Percentiles rank a stretch among this genome's conserved stretches.
Conservation (phyloP, 305 asterid species). For the Nicotiana rustica region DNA sequence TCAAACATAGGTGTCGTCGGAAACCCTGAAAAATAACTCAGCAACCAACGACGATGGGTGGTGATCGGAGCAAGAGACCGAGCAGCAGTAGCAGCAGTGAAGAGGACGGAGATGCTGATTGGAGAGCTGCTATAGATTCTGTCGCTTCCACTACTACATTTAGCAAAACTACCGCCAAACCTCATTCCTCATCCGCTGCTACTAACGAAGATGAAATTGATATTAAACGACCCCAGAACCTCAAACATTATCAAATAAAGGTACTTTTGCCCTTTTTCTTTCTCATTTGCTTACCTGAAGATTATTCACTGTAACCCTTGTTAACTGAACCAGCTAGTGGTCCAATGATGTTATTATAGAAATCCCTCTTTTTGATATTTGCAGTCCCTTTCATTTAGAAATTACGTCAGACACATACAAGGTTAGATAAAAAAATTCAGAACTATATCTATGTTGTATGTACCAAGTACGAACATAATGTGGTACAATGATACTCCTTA, state of each 20-base stretch:
- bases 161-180: conserved; percentile 31
- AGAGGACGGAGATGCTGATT: conserved; percentile 86
- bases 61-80: conserved; percentile 33
- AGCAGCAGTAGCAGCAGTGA: conserved; percentile 68
- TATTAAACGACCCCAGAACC: conserved; percentile 50
- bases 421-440: too few relatives aligned
- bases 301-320: background rate
- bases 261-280: conserved; percentile 39
- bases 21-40: background rate
- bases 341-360: background rate
- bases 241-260: conserved; percentile 82
- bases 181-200: conserved; percentile 31
- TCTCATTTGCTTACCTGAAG: background rate
- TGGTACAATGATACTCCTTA: too few relatives aligned
- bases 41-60: conserved; percentile 47
- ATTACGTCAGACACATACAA: too few relatives aligned
- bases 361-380: background rate
- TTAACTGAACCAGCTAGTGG: background rate
- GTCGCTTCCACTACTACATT: conserved; percentile 54
- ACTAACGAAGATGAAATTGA: conserved; percentile 40
- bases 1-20: background rate
- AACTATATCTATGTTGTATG: too few relatives aligned
- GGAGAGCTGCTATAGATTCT: conserved; percentile 88
- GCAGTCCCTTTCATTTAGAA: too few relatives aligned
- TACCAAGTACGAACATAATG: too few relatives aligned